Percentiles rank a stretch among this genome's conserved stretches.
Conservation (phyloP, 306 rosid species). For the Carpinus viminea region DNA sequence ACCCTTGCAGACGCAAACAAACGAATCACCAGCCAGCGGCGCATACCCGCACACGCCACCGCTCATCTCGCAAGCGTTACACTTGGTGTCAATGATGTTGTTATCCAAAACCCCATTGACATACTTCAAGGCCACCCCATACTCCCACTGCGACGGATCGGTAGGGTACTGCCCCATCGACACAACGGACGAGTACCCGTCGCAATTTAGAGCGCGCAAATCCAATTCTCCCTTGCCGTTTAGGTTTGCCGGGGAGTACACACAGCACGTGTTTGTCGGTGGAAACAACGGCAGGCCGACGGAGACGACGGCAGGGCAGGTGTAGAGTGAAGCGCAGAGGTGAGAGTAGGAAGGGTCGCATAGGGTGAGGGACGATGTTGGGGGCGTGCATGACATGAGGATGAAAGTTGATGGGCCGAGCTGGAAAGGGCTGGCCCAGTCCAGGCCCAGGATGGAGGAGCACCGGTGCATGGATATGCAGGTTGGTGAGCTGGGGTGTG, state of each 20-base stretch:
- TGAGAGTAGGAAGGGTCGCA: conserved; percentile 54
- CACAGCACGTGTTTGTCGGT: conserved; percentile 65
- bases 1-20: conserved; percentile 55
- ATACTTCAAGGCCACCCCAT: conserved; percentile 56
- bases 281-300: conserved; percentile 54
- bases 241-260: conserved; percentile 61
- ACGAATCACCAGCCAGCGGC: conserved; percentile 32
- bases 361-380: conserved; percentile 41
- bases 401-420: conserved; percentile 60
- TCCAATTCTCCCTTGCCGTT: conserved; percentile 47
- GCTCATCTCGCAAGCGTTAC: conserved; percentile 55
- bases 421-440: conserved; percentile 64
- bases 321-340: conserved; percentile 61
- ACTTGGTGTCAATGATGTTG: conserved; percentile 36
- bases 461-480: conserved; percentile 56
- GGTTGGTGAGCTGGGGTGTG: conserved; percentile 22
- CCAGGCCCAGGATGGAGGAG: conserved; percentile 48
- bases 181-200: conserved; percentile 45
- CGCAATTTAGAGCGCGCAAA: conserved; percentile 36
- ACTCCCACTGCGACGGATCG: conserved; percentile 56
- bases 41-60: conserved; percentile 68
- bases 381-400: conserved; percentile 56
- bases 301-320: conserved; percentile 52
- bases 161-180: conserved; percentile 53
- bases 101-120: conserved; percentile 38